These are phyloP conservation scores for Musa troglodytarum DNA, from an alignment of 176 grass and related monocot species.

Conservation along the genomic window DNA sequence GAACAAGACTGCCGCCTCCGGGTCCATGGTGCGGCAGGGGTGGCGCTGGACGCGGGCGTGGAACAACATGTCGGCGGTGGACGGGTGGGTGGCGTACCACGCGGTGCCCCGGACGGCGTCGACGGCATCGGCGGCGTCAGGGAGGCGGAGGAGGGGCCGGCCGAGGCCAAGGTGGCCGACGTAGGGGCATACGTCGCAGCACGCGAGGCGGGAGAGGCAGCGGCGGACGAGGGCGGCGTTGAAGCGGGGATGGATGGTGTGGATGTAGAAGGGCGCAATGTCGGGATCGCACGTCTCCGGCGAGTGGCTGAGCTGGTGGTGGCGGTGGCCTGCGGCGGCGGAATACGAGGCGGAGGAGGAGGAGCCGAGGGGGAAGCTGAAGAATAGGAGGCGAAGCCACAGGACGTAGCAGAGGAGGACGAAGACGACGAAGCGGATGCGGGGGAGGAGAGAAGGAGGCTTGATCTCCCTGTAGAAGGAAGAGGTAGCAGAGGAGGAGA, in stretches of 20 bases:
- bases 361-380: not conserved
- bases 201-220: not conserved
- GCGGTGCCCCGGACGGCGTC: not conserved
- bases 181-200: constrained; percentile 26
- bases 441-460: not conserved
- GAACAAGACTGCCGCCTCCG: constrained; percentile 1
- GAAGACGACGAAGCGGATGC: not conserved
- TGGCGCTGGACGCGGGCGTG: constrained; percentile 5
- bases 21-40: not conserved
- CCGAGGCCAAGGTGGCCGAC: constrained; percentile 30
- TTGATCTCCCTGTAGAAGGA: not conserved
- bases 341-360: not conserved
- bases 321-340: not conserved
- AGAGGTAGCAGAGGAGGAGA: not conserved
- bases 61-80: constrained; percentile 8
- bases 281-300: constrained; percentile 6
- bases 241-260: constrained; percentile 9
- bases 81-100: constrained; percentile 24
- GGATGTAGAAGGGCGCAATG: constrained; percentile 6
- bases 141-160: constrained; percentile 9
- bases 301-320: not conserved
- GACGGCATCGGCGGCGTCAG: not conserved
- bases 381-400: not conserved
- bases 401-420: constrained; percentile 8
- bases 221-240: constrained; percentile 8